Percentiles rank a stretch among this genome's conserved stretches.
These are phyloP conservation scores for Euryodendron excelsum DNA, from an alignment of 148 eudicot species.

Conservation along the genomic window DNA sequence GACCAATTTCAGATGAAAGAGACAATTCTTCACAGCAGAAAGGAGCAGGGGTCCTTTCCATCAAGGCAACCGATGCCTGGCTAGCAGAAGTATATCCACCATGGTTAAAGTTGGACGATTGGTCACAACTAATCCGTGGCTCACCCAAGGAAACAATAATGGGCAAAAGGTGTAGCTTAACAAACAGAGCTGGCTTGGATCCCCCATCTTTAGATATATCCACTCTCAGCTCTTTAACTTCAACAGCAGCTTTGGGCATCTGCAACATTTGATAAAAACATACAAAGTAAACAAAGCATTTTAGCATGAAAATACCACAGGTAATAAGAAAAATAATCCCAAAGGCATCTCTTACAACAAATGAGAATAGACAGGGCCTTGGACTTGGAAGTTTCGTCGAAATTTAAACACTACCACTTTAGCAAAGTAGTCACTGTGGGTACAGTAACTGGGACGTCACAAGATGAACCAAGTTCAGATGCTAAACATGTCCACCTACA, in stretches of 20 bases:
- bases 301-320: neutral
- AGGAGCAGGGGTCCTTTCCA: slow-evolving; percentile 55
- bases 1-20: slow-evolving; percentile 81
- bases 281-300: neutral
- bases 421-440: neutral
- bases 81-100: slow-evolving; percentile 39
- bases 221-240: slow-evolving; percentile 74
- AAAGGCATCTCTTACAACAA: slow-evolving; percentile 6
- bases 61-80: slow-evolving; percentile 45
- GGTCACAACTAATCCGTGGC: slow-evolving; percentile 42
- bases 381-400: neutral
- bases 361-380: neutral
- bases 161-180: slow-evolving; percentile 73
- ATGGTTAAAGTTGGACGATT: slow-evolving; percentile 34
- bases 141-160: slow-evolving; percentile 72
- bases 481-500: neutral
- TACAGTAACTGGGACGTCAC: neutral
- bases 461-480: neutral
- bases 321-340: neutral
- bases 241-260: slow-evolving; percentile 80
- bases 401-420: neutral
- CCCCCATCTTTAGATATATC: slow-evolving; percentile 84
- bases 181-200: slow-evolving; percentile 60
- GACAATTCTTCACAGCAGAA: slow-evolving; percentile 83
- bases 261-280: slow-evolving; percentile 36